Base-by-base conservation (phyloP, 2,329 filamentous ascomycete species). In the Nakataea oryzae region DNA sequence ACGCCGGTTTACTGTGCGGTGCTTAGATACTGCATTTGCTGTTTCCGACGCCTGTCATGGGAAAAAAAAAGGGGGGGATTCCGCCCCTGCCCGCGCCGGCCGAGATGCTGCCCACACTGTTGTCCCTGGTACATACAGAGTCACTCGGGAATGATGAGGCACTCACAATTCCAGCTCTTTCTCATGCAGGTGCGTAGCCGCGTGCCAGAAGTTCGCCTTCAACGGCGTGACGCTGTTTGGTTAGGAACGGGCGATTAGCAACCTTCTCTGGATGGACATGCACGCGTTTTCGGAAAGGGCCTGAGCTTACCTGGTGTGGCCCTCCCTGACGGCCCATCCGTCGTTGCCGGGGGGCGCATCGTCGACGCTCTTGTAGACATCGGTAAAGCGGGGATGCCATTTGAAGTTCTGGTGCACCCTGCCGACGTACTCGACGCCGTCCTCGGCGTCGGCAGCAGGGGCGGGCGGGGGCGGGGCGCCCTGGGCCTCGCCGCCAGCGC, bases 161-260 rank as follows among this genome's bases (percentile, higher is more conserved):
- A 91, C 89, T 93, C 84, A 96, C 86, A 96, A 78, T 80, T 88
- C 87, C 72, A 96, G 80, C 79, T 96, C 91, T 67, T 81, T 81
- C 70, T 86, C 81, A 65, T 86, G 78, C 68, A 86, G 79, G 64
- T 86, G 80, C 64, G 84, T 78, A 54, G 79, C 75, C 13, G 84
- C 81, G 73, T 93, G 91, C 84, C 90, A 92, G 74, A 97, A 99
- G 74, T 96, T 97, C 55, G 93, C 93, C 74, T 90, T 90, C 67
- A 97, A 75, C 17, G 93, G 91, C 4, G 95, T 97, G 62, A 99
- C 86, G 74, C 92, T 96, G 70, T 65, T 32, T 68, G 58, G 8
- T 29, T 29, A 32, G 54, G 21, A 41, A 60, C 62, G 30, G 63
- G 34, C 27, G 21, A 24, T 65, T 28, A 66, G 61, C 47, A 54